Conservation (phyloP, 2,329 filamentous ascomycete genomes). For the Didymosphaeria variabile region DNA sequence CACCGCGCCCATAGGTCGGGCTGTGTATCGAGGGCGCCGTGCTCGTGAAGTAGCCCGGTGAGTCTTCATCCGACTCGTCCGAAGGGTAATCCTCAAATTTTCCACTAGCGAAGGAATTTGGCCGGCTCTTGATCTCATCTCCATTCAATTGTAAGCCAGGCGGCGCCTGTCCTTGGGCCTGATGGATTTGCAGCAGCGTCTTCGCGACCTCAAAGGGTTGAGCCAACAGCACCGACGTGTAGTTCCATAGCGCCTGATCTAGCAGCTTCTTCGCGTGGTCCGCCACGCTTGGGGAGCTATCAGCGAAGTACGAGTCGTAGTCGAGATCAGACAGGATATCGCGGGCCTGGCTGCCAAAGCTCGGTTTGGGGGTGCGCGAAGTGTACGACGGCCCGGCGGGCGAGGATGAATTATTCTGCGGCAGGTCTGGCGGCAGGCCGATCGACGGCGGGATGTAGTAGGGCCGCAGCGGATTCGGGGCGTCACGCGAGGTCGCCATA, state of each 20-base stretch:
- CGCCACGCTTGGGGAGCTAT: conserved; percentile 73
- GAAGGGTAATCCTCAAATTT: conserved; percentile 57
- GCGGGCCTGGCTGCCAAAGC: conserved; percentile 72
- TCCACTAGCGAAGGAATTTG: conserved; percentile 43
- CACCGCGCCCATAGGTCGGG: conserved; percentile 37
- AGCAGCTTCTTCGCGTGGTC: conserved; percentile 79
- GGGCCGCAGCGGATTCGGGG: conserved; percentile 71
- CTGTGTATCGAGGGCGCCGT: conserved; percentile 65
- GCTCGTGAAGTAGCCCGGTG: conserved; percentile 83
- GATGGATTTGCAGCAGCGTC: conserved; percentile 82
- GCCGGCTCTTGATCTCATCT: conserved; percentile 38
- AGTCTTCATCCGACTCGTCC: conserved; percentile 76
- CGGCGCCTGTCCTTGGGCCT: conserved; percentile 52
- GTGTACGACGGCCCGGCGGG: conserved; percentile 43
- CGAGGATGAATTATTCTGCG: conserved; percentile 41
- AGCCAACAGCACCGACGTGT: conserved; percentile 85
- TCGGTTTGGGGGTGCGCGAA: conserved; percentile 54
- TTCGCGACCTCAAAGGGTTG: conserved; percentile 99
- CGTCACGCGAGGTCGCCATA: conserved; percentile 57
- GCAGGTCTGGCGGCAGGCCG: conserved; percentile 62
- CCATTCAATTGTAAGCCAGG: conserved; percentile 29
- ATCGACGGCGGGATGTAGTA: conserved; percentile 77
- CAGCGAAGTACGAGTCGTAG: conserved; percentile 85
- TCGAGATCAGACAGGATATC: conserved; percentile 90
- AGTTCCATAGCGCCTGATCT: conserved; percentile 90